Conservation (phyloP, 1,284 basidiomycete genomes). For the Sporisorium reilianum region DNA sequence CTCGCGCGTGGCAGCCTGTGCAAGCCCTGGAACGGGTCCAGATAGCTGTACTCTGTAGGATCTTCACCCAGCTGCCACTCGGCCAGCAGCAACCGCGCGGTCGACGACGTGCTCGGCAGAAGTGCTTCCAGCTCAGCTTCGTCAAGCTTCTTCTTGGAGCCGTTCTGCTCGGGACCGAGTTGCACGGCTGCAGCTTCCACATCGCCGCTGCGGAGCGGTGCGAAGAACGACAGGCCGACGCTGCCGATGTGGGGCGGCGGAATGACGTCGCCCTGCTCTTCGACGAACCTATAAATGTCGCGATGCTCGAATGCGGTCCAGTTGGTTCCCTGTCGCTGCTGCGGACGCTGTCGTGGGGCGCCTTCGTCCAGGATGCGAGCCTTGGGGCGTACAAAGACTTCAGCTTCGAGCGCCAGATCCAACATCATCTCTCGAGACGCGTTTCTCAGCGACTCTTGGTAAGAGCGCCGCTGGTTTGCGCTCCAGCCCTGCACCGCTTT, state of each 20-base stretch:
- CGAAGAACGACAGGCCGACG: constrained; percentile 38
- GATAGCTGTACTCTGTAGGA: constrained; percentile 28
- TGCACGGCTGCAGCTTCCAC: constrained; percentile 10
- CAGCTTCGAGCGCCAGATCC: constrained; percentile 29
- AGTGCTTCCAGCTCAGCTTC: constrained; percentile 33
- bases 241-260: constrained; percentile 41
- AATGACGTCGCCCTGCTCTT: constrained; percentile 37
- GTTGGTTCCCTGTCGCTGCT: constrained; percentile 34
- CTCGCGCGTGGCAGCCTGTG: constrained; percentile 45
- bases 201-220: constrained; percentile 31
- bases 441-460: constrained; percentile 14
- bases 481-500: constrained; percentile 15
- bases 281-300: constrained; percentile 33
- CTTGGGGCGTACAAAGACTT: constrained; percentile 32
- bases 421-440: constrained; percentile 23
- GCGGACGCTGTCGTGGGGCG: constrained; percentile 23
- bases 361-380: constrained; percentile 35
- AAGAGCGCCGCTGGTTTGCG: neutral
- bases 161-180: neutral
- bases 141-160: neutral
- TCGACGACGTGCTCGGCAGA: constrained; percentile 41
- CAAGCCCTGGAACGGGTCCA: constrained; percentile 45
- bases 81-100: constrained; percentile 37
- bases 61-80: constrained; percentile 49
- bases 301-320: constrained; percentile 42